Conservation (phyloP, 2,329 filamentous ascomycete species). For the Botrytis squamosa region DNA sequence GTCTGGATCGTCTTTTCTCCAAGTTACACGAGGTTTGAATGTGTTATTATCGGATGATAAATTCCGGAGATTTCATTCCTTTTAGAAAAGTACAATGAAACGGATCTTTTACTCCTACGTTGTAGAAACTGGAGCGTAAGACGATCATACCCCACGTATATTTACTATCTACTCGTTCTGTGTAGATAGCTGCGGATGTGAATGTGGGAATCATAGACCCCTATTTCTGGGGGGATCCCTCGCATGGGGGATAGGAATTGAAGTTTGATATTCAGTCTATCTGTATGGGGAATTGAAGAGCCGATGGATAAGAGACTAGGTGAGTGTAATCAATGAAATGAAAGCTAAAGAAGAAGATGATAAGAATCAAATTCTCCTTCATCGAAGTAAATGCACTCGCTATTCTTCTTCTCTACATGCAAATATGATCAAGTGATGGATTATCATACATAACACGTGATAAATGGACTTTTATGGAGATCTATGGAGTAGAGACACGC, state of each 20-base stretch:
- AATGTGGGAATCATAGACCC: not conserved
- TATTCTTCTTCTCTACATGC: not conserved
- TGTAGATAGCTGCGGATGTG: not conserved
- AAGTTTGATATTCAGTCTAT: not conserved
- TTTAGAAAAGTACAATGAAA: not conserved
- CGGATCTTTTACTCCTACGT: conserved; percentile 9
- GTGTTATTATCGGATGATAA: not conserved
- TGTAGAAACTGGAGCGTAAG: not conserved
- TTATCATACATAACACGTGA: not conserved
- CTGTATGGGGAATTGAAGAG: not conserved
- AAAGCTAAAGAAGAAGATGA: too few relatives aligned
- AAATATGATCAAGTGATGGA: not conserved
- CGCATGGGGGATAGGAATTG: not conserved
- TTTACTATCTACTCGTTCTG: too few relatives aligned
- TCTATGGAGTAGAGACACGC: not conserved
- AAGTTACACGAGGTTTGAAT: not conserved
- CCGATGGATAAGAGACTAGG: not conserved
- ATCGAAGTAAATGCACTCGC: not conserved
- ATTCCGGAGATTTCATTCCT: conserved; percentile 2
- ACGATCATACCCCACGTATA: not conserved
- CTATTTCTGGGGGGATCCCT: not conserved
- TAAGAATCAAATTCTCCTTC: not conserved
- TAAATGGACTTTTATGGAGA: not conserved
- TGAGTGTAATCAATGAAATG: not conserved
- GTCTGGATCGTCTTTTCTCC: not conserved